Percentiles rank a stretch among this genome's conserved stretches.
These are phyloP conservation scores for Mortierella sp. DNA, from an alignment of 371 early-diverging fungal genomes.

Conservation along the genomic window DNA sequence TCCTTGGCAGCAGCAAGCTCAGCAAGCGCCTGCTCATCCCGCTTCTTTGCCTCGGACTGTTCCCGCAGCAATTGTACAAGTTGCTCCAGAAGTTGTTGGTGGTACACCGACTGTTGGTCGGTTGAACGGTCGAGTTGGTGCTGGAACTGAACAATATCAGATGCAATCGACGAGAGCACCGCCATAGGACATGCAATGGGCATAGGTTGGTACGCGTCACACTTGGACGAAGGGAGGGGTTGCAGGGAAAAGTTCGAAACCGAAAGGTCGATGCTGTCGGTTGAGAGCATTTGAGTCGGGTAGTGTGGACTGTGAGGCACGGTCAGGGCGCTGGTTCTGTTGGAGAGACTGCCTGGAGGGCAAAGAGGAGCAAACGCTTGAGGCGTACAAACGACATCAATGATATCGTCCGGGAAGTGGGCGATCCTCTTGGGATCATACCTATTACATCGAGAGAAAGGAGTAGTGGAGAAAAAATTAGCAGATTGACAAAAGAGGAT, in stretches of 20 bases:
- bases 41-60: neutral
- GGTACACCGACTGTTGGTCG: neutral
- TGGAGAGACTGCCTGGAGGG: neutral
- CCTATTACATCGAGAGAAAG: too few relatives aligned
- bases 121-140: neutral
- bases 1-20: neutral
- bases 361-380: neutral
- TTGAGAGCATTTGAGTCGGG: too few relatives aligned
- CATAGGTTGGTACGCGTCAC: too few relatives aligned
- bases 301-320: neutral
- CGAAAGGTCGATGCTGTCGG: conserved; percentile 1
- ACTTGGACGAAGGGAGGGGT: too few relatives aligned
- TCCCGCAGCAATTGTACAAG: neutral
- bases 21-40: neutral
- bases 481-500: too few relatives aligned
- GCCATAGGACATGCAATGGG: too few relatives aligned
- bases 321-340: neutral
- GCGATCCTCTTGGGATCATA: too few relatives aligned
- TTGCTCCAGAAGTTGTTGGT: neutral
- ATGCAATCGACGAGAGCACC: too few relatives aligned
- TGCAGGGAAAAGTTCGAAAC: neutral
- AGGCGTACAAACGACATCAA: neutral
- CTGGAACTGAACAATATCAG: neutral
- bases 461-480: too few relatives aligned
- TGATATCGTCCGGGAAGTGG: too few relatives aligned